Evolutionary conservation across 1,139 yeast species (phyloP).

Genomic region (Kurtzmaniella natalensis): DNA sequence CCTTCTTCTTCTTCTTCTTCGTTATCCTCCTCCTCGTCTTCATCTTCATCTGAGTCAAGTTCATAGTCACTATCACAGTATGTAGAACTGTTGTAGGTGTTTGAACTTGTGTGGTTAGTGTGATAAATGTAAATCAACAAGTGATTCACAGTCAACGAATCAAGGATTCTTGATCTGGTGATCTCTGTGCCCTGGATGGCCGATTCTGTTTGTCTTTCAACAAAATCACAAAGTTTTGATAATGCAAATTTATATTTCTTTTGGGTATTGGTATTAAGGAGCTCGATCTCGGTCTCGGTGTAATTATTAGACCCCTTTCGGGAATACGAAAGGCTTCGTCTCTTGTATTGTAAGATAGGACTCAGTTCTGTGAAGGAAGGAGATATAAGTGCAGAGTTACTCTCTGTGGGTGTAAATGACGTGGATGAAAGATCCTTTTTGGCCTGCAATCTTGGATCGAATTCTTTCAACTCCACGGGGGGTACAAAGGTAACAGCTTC

Average conservation of each 20-base stretch:
- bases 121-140: conserved; percentile 16
- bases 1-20: not conserved
- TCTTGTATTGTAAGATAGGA: not conserved
- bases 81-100: not conserved
- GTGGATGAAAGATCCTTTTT: too few relatives aligned
- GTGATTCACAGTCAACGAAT: conserved; percentile 16
- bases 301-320: conserved; percentile 10
- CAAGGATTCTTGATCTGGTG: conserved; percentile 2
- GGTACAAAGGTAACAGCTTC: not conserved
- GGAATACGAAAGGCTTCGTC: conserved; percentile 9
- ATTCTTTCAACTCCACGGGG: not conserved
- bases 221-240: conserved; percentile 2
- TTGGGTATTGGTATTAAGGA: conserved; percentile 8
- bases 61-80: conserved; percentile 1
- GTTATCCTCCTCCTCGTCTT: not conserved
- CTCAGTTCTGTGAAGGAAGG: not conserved
- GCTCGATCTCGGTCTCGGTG: conserved; percentile 8
- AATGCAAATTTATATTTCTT: conserved; percentile 3
- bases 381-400: not conserved
- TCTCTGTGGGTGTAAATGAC: too few relatives aligned
- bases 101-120: not conserved
- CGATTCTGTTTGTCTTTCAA: not conserved
- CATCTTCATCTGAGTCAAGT: not conserved
- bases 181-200: not conserved
- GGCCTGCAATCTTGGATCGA: too few relatives aligned